These are phyloP conservation scores for Fraxinus xanthoxyloides DNA, from an alignment of 305 asterid species.

Conservation along the genomic window DNA sequence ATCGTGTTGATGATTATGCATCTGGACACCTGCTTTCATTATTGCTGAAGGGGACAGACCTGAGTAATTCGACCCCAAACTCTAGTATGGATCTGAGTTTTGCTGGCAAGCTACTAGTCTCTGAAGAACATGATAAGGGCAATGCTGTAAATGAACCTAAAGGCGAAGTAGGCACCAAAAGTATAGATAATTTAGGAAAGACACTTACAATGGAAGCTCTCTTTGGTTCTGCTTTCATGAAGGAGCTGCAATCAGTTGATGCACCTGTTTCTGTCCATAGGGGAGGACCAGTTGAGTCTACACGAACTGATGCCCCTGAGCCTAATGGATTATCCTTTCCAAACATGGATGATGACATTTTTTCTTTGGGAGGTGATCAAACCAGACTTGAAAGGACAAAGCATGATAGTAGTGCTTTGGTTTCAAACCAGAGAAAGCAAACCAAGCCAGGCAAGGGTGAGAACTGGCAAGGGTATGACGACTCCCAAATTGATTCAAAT, in stretches of 20 bases:
- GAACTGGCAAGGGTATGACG: conserved; percentile 55
- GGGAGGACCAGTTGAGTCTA: conserved; percentile 50
- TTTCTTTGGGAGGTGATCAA: conserved; percentile 37
- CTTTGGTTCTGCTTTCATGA: conserved; percentile 93
- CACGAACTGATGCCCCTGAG: conserved; percentile 39
- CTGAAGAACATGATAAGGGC: conserved; percentile 35
- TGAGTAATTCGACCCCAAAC: conserved; percentile 18
- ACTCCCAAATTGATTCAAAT: conserved; percentile 39
- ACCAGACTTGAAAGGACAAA: conserved; percentile 32
- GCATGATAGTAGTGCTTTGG: conserved; percentile 28
- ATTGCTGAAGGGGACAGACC: conserved; percentile 60
- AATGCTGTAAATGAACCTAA: conserved; percentile 32
- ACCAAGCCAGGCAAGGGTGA: conserved; percentile 39
- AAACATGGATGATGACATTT: conserved; percentile 20
- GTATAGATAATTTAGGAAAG: conserved; percentile 33
- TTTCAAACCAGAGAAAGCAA: conserved; percentile 41
- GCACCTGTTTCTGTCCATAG: conserved; percentile 86
- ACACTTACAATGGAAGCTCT: conserved; percentile 77
- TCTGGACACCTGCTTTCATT: conserved; percentile 83
- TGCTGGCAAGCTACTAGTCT: conserved; percentile 27
- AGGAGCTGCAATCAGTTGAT: conserved; percentile 75
- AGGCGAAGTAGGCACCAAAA: conserved; percentile 40
- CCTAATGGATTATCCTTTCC: conserved; percentile 25
- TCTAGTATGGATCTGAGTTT: conserved; percentile 29
- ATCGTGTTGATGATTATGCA: conserved; percentile 49